These are phyloP conservation scores for Pyrrhoderma noxium DNA, from an alignment of 1,284 basidiomycete genomes.

Conservation along the genomic window DNA sequence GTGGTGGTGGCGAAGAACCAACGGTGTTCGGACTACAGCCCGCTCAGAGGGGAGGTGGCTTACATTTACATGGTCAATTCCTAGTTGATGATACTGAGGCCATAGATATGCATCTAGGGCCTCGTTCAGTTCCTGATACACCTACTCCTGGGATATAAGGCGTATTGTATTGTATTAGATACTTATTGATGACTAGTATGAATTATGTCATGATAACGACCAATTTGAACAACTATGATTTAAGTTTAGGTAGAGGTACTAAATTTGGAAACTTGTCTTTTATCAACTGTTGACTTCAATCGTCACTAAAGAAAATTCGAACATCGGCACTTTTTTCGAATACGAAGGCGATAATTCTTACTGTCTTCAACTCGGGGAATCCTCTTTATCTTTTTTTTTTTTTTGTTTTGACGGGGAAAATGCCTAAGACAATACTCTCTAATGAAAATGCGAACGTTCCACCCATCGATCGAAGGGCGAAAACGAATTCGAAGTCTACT, in stretches of 20 bases:
- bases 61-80: slow-evolving; percentile 53
- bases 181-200: neutral
- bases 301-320: too few species aligned
- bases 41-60: slow-evolving; percentile 30
- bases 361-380: too few species aligned
- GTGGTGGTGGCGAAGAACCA: slow-evolving; percentile 40
- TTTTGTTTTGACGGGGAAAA: too few species aligned
- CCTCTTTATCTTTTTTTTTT: too few species aligned
- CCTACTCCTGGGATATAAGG: slow-evolving; percentile 8
- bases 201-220: too few species aligned
- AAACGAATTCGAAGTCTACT: neutral
- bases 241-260: too few species aligned
- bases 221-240: too few species aligned
- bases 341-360: too few species aligned
- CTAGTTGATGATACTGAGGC: slow-evolving; percentile 55
- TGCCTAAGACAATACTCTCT: slow-evolving; percentile 4
- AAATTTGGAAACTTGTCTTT: too few species aligned
- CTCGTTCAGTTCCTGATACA: slow-evolving; percentile 4
- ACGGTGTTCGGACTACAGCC: slow-evolving; percentile 64
- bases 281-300: too few species aligned
- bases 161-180: neutral
- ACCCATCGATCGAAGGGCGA: neutral
- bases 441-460: slow-evolving; percentile 8
- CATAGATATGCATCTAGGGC: slow-evolving; percentile 1
- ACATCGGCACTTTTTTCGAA: too few species aligned